Conservation (phyloP, 305 asterid genomes). For the Fraxinus xanthoxyloides region DNA sequence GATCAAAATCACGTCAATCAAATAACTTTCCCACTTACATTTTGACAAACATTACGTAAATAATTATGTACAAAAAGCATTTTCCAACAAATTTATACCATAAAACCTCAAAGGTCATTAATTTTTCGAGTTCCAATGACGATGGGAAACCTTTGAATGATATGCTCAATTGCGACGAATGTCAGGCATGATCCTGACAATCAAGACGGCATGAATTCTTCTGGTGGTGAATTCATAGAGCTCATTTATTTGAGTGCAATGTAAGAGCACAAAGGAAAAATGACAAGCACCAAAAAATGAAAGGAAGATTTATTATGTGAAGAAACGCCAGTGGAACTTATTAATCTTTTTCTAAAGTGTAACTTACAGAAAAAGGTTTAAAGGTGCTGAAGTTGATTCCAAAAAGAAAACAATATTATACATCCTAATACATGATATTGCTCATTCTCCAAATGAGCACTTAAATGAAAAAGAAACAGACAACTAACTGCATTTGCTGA, state of each 20-base stretch:
- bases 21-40: not conserved
- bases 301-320: slow-evolving; percentile 49
- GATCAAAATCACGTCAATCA: not conserved
- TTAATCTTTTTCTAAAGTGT: slow-evolving; percentile 15
- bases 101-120: slow-evolving; percentile 19
- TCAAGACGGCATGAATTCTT: slow-evolving; percentile 19
- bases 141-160: slow-evolving; percentile 6
- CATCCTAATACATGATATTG: slow-evolving; percentile 21
- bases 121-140: not conserved
- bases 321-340: slow-evolving; percentile 42
- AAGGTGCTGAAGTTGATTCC: slow-evolving; percentile 31
- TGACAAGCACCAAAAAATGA: slow-evolving; percentile 30
- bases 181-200: slow-evolving; percentile 18
- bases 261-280: slow-evolving; percentile 31
- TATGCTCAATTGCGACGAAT: slow-evolving; percentile 21
- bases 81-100: slow-evolving; percentile 10
- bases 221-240: slow-evolving; percentile 23
- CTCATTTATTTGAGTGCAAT: slow-evolving; percentile 24
- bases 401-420: slow-evolving; percentile 32
- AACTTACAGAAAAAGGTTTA: slow-evolving; percentile 27
- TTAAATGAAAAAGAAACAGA: slow-evolving; percentile 18
- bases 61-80: not conserved
- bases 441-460: slow-evolving; percentile 36
- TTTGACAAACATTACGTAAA: not conserved
- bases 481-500: slow-evolving; percentile 31